phyloP scores from a whole-genome alignment of 345 rosid genomes.

The Lumnitzera littorea region DNA sequence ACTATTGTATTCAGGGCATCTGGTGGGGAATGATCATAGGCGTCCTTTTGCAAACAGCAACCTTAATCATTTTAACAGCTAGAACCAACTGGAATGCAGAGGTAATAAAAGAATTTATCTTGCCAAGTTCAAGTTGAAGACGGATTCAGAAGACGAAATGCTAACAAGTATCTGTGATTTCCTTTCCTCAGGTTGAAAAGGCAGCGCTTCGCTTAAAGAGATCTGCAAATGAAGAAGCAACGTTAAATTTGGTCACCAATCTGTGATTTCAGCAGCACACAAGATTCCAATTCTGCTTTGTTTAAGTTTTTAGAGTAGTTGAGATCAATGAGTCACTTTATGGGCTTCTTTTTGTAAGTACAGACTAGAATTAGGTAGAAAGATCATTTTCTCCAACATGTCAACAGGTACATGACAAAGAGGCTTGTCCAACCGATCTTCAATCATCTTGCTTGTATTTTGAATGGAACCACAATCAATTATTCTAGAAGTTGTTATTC shows the following conservation, averaged over 20 bases:
- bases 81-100: slow-evolving; percentile 71
- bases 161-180: background rate
- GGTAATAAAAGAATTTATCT: slow-evolving; percentile 28
- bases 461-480: too few species aligned
- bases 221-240: slow-evolving; percentile 34
- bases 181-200: slow-evolving; percentile 46
- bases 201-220: slow-evolving; percentile 46
- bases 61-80: slow-evolving; percentile 56
- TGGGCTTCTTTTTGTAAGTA: slow-evolving; percentile 3
- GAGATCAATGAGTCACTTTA: too few species aligned
- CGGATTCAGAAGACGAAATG: background rate
- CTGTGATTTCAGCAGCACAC: background rate
- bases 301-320: background rate
- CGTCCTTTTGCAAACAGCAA: slow-evolving; percentile 54
- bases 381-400: background rate
- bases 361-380: background rate
- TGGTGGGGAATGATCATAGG: slow-evolving; percentile 96
- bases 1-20: slow-evolving; percentile 49
- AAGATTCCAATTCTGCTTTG: too few species aligned
- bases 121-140: background rate
- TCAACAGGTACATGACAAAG: background rate
- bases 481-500: too few species aligned
- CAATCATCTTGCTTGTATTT: background rate
- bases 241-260: slow-evolving; percentile 6
- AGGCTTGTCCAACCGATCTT: background rate